Conservation (phyloP, 306 rosid genomes). For the Lablab purpureus region DNA sequence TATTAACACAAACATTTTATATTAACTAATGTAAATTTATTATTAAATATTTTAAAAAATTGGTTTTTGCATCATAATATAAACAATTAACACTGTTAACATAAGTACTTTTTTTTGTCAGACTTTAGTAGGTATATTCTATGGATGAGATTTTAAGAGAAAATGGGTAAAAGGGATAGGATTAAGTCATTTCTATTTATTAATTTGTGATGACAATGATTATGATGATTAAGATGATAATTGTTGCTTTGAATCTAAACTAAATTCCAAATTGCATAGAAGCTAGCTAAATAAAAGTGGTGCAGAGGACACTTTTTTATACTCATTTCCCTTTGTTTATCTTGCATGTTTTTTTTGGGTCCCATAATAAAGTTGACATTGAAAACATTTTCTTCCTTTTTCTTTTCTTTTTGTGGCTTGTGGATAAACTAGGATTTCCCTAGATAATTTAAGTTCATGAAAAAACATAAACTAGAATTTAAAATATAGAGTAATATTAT, state of each 20-base stretch:
- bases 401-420: not conserved
- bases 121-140: not conserved
- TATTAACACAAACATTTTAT: no score
- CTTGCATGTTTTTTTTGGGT: constrained; percentile 45
- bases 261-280: constrained; percentile 58
- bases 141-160: constrained; percentile 20
- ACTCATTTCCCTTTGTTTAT: constrained; percentile 43
- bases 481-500: no score
- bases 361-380: constrained; percentile 56
- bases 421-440: not conserved
- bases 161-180: not conserved
- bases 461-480: not conserved
- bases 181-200: constrained; percentile 24
- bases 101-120: no score
- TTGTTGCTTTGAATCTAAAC: constrained; percentile 64
- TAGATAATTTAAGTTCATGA: not conserved
- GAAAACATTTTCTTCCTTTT: not conserved
- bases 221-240: constrained; percentile 45
- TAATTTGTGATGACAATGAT: constrained; percentile 34
- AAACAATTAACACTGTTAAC: no score
- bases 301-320: constrained; percentile 51
- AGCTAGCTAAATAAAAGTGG: constrained; percentile 47
- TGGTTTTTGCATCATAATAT: no score
- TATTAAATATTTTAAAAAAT: no score
- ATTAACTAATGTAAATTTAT: no score